Evolutionary conservation across 1,284 basidiomycete species (phyloP), one percentile per base, ranked within the genome.

Genomic region (Irpex rosettiformis): DNA sequence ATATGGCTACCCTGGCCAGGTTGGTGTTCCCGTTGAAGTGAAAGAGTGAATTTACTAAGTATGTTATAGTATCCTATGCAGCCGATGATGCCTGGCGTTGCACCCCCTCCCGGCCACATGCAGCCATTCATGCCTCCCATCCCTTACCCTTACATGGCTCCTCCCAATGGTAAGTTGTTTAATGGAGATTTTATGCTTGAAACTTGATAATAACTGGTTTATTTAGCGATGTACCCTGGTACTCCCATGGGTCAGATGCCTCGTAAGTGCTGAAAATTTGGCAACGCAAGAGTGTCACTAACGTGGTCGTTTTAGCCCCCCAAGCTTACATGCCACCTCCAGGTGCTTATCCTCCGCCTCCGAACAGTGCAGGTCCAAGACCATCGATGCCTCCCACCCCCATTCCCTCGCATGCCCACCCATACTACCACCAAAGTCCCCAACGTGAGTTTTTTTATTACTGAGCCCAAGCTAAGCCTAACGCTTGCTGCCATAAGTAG

Each of bases 341-440:
- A 56, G 86, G 82, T 56, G 76, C 83, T 53, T 89, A 88, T 66
- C 86, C 87, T 28, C 84, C 85, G 2, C 88, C 85, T 51, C 88
- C 89, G 24, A 90, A 89, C 66, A 86, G 86, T 52, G 82, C 80
- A 49, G 88, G 81, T 25, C 87, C 84, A 29, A 81, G 91, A 65
- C 88, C 88, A 28, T 91, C 90, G 24, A 91, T 92, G 87, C 91
- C 91, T 21, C 89, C 91, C 8, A 91, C 90, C 10, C 91, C 91
- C 3, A 90, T 92, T 62, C 91, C 89, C 4, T 79, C 86, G 33
- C 90, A 91, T 68, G 86, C 90, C 22, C 90, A 93, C 66, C 83
- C 88, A 70, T 91, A 91, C 72, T 91, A 93, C 68, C 88, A 91
- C 68, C 89, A 91, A 69, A 91, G 89, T 69, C 91, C 91, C 60